These are phyloP conservation scores for Daldinia concentrica DNA, from an alignment of 495 filamentous ascomycete species.

Conservation along the genomic window DNA sequence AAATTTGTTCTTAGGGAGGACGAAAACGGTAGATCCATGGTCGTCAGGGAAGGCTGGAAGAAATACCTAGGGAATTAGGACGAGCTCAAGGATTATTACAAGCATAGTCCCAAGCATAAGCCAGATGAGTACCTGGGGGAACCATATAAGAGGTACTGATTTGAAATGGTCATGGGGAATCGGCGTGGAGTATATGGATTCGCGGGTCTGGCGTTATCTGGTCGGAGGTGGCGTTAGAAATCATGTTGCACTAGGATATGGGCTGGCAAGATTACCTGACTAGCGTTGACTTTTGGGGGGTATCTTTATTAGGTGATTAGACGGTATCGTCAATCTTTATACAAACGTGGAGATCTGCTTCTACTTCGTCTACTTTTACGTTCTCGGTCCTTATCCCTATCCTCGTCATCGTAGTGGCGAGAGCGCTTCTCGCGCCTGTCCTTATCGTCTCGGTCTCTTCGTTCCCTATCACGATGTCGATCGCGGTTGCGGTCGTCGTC, in stretches of 20 bases:
- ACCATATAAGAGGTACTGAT: constrained; percentile 13
- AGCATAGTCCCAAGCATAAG: constrained; percentile 17
- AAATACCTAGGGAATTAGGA: constrained; percentile 68
- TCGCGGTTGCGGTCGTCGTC: constrained; percentile 41
- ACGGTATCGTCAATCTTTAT: constrained; percentile 41
- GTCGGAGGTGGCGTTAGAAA: constrained; percentile 20
- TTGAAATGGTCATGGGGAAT: constrained; percentile 25
- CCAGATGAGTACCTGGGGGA: background rate
- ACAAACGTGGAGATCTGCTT: constrained; percentile 40
- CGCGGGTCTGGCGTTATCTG: constrained; percentile 22
- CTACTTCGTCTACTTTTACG: constrained; percentile 42
- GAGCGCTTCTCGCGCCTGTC: constrained; percentile 41
- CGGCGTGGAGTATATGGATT: constrained; percentile 36
- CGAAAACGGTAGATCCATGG: constrained; percentile 67
- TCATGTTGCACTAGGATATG: constrained; percentile 31
- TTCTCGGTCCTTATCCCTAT: constrained; percentile 31
- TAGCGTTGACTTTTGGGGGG: constrained; percentile 31
- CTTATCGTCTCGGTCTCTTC: constrained; percentile 42
- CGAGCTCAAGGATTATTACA: constrained; percentile 45
- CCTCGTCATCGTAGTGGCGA: constrained; percentile 38
- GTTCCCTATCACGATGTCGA: constrained; percentile 39
- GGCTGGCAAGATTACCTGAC: constrained; percentile 29
- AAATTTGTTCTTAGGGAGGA: constrained; percentile 74
- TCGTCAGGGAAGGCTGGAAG: constrained; percentile 81
- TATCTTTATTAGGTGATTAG: constrained; percentile 41